Percentiles rank a stretch among this genome's conserved stretches.
These are phyloP conservation scores for Backusella sp. DNA, from an alignment of 192 early-diverging fungal genomes.

Conservation along the genomic window DNA sequence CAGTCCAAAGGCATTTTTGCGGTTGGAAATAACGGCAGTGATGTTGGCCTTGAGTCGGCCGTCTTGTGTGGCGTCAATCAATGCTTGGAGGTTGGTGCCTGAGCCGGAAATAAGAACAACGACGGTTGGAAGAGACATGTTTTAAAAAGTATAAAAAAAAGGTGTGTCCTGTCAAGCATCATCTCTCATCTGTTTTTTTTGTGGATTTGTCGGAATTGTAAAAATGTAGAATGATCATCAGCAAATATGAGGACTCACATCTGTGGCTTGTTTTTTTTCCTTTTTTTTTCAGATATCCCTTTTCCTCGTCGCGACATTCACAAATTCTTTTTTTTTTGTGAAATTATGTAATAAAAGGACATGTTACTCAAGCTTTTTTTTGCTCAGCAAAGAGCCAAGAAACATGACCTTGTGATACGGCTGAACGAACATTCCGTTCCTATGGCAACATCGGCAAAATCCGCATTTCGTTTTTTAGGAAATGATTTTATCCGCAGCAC, in stretches of 20 bases:
- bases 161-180: neutral
- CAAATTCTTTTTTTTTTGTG: neutral
- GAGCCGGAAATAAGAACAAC: slow-evolving; percentile 94
- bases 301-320: neutral
- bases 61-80: slow-evolving; percentile 76
- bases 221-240: neutral
- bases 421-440: neutral
- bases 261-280: neutral
- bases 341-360: neutral
- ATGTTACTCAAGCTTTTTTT: neutral
- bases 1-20: slow-evolving; percentile 83
- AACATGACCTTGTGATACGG: neutral
- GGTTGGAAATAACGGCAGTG: slow-evolving; percentile 88
- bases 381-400: slow-evolving; percentile 6
- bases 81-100: slow-evolving; percentile 95
- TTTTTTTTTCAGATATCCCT: neutral
- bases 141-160: neutral
- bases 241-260: neutral
- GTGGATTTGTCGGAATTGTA: neutral
- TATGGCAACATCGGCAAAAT: slow-evolving; percentile 4
- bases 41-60: slow-evolving; percentile 65
- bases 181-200: neutral
- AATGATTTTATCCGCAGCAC: slow-evolving; percentile 3
- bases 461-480: neutral
- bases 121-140: slow-evolving; percentile 39